A percentile compares a stretch with the other conserved stretches of the same genome.
Conservation (phyloP, 805 yeast species). For the Kodamaea nitidulidarum region DNA sequence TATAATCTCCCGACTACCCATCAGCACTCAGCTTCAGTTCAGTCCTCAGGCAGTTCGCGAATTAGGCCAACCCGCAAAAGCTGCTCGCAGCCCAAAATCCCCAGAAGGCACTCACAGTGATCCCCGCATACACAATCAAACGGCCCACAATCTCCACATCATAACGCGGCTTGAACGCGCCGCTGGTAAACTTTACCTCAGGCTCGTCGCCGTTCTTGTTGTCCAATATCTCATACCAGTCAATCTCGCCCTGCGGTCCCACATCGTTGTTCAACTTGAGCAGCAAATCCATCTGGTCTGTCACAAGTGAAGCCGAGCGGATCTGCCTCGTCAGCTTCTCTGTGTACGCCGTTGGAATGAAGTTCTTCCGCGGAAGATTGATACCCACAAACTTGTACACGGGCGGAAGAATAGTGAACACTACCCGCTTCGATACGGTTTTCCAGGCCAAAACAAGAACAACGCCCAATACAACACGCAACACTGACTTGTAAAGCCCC, state of each 20-base stretch:
- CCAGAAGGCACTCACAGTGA: slow-evolving; percentile 55
- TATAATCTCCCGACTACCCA: too few species aligned
- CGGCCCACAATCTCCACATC: slow-evolving; percentile 77
- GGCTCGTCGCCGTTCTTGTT: slow-evolving; percentile 17
- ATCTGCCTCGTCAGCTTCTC: slow-evolving; percentile 29
- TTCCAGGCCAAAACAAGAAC: slow-evolving; percentile 69
- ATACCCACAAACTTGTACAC: slow-evolving; percentile 43
- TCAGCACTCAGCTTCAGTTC: too few species aligned
- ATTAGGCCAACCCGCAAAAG: slow-evolving; percentile 10
- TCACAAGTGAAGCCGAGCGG: slow-evolving; percentile 34
- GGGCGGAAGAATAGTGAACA: slow-evolving; percentile 57
- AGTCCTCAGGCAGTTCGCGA: neutral
- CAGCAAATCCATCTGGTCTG: slow-evolving; percentile 8
- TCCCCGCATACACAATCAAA: slow-evolving; percentile 76
- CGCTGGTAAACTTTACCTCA: slow-evolving; percentile 27
- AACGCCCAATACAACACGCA: slow-evolving; percentile 62
- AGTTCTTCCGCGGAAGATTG: slow-evolving; percentile 37
- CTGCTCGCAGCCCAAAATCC: slow-evolving; percentile 29
- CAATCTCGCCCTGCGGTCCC: slow-evolving; percentile 39
- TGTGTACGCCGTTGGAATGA: slow-evolving; percentile 36
- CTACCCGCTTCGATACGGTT: slow-evolving; percentile 59
- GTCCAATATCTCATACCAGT: slow-evolving; percentile 38
- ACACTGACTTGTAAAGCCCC: slow-evolving; percentile 38
- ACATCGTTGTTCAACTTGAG: slow-evolving; percentile 24
- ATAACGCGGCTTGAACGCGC: slow-evolving; percentile 57